Base-by-base conservation (phyloP, 2,329 filamentous ascomycete genomes). In the Claviceps monticola region DNA sequence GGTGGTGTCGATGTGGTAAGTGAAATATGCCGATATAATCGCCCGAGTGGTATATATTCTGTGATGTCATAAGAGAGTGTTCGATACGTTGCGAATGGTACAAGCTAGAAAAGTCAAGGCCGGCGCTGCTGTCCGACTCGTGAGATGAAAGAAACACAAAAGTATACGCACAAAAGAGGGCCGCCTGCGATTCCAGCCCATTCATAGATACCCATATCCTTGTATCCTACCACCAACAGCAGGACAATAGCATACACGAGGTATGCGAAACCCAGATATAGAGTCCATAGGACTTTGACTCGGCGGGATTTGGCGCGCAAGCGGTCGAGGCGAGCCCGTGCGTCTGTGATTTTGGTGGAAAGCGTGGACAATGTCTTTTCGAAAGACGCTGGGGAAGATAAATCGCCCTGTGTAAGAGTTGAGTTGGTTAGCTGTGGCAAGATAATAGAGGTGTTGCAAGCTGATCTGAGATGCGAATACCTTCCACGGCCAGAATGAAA, bases 211-310 rank as follows among this genome's bases (percentile, higher is more conserved):
- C 84, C 82, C 76, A 93, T 86, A 59, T 86, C 84, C 57, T 80
- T 76, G 74, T 84, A 88, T 49, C 93, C 93, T 3, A 95, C 82
- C 7, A 96, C 88, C 6, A 98, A 75, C 3, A 84, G 76, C 45
- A 94, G 74, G 50, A 97, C 84, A 29, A 95, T 82, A 9, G 82
- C 78, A 60, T 88, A 90, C 46, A 97, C 79, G 4, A 96, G 82
- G 67, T 97, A 98, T 49, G 84, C 87, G 61, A 98, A 91, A 52
- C 82, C 82, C 2, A 90, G 82, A 66, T 97, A 98, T 14, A 98
- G 78, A 0, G 89, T 95, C 80, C 83, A 89, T 51, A 97, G 78
- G 39, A 88, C 87, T 59, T 86, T 91, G 60, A 84, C 78, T 53
- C 90, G 84, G 53, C 91, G 82, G 48, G 86, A 82, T 55, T 78